phyloP scores from a whole-genome alignment of 495 filamentous ascomycete species.

The Aspergillus steynii region DNA sequence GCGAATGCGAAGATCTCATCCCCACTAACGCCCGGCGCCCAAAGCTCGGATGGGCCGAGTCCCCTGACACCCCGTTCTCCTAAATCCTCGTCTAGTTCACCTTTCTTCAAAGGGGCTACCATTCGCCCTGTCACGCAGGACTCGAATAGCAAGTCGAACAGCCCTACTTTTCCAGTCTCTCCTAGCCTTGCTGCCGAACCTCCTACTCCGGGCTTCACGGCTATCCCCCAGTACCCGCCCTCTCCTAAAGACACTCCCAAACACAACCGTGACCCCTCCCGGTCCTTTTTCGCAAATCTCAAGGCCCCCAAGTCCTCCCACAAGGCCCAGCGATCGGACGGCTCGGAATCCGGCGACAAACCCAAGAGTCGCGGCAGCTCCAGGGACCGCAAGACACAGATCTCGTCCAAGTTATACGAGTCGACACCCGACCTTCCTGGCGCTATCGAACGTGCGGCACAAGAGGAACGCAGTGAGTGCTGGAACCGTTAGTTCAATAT shows the following conservation, averaged over 20 bases:
- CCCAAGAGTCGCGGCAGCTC: conserved; percentile 48
- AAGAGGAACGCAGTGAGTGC: conserved; percentile 35
- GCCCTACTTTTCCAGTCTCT: conserved; percentile 35
- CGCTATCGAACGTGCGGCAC: conserved; percentile 29
- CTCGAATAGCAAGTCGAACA: conserved; percentile 34
- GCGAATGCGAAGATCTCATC: conserved; percentile 34
- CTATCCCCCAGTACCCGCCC: conserved; percentile 55
- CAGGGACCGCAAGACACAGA: conserved; percentile 38
- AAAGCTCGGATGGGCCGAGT: conserved; percentile 43
- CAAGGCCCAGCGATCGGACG: conserved; percentile 40
- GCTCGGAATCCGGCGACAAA: conserved; percentile 41
- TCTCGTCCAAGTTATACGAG: conserved; percentile 36
- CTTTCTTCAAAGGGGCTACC: conserved; percentile 43
- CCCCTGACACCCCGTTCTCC: conserved; percentile 47
- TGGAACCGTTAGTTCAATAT: neutral
- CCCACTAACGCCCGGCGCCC: conserved; percentile 38
- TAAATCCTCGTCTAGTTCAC: conserved; percentile 43
- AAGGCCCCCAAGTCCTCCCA: conserved; percentile 57
- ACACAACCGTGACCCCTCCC: conserved; percentile 54
- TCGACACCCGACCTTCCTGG: conserved; percentile 45
- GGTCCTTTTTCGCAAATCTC: conserved; percentile 57
- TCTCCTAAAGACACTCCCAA: conserved; percentile 49
- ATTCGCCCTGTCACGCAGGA: conserved; percentile 49
- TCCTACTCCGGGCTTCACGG: conserved; percentile 50
- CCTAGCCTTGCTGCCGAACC: conserved; percentile 31